Evolutionary conservation across 495 filamentous ascomycete species (phyloP).

Genomic region (Penicillium ochrochloron): DNA sequence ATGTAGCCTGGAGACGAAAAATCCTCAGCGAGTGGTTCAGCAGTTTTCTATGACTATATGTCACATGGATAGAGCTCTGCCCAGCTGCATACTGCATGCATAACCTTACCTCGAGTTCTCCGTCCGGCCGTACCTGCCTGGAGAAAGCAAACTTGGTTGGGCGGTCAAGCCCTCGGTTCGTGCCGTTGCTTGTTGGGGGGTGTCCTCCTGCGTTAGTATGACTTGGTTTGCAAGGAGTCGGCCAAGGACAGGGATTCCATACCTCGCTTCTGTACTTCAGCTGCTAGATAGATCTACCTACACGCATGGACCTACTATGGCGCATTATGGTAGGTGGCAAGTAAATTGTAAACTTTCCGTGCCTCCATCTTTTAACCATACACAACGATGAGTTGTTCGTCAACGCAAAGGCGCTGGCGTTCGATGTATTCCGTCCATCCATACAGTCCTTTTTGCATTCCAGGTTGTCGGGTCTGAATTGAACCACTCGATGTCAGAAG

Average conservation of each 20-base stretch:
- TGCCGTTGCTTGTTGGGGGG: conserved; percentile 17
- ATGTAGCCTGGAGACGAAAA: not conserved
- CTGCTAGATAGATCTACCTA: not conserved
- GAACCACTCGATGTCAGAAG: not conserved
- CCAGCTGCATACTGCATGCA: conserved; percentile 6
- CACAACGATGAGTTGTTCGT: not conserved
- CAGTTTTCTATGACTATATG: not conserved
- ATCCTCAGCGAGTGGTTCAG: not conserved
- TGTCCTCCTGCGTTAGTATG: conserved; percentile 6
- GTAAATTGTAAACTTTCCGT: not conserved
- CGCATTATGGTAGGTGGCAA: not conserved
- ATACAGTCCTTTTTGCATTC: not conserved
- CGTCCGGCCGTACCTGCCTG: not conserved
- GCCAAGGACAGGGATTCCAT: not conserved
- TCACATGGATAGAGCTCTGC: not conserved
- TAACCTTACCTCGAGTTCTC: conserved; percentile 6
- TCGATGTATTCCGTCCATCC: not conserved
- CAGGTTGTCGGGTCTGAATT: not conserved
- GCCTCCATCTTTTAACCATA: not conserved
- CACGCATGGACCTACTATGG: not conserved
- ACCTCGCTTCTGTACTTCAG: not conserved
- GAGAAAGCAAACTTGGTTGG: conserved; percentile 12
- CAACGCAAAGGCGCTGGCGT: not conserved
- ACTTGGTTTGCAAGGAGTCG: not conserved
- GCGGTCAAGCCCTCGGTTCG: conserved; percentile 26